Evolutionary conservation across 768 basidiomycete species (phyloP), one percentile per base, ranked within the genome.

Genomic region (Kwoniella europaea): DNA sequence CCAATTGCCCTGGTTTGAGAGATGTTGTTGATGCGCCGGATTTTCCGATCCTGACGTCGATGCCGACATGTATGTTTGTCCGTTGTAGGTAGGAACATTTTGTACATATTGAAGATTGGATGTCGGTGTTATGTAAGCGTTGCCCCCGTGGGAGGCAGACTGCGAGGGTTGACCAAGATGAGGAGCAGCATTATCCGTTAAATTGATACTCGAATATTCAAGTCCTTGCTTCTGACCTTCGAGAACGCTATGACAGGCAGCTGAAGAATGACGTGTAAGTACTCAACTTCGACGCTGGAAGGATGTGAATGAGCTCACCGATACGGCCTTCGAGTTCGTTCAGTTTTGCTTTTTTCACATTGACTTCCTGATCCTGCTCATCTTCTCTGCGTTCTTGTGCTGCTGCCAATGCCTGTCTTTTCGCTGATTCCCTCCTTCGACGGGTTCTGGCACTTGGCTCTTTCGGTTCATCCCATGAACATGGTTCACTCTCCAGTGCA

Each of bases 391-490:
- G 18, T 13, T 42, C 41, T 41, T 61, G n/a, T 20, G 57, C 58
- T 46, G 43, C 24, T 43, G 56, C 56, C 15, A 67, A 20, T 16
- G 68, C 65, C 44, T 52, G 42, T 35, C 65, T 67, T 60, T 54
- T 54, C n/a, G 65, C 57, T 16, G 57, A 56, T 43, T 63, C 73
- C 42, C 63, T 46, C 59, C 75, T 46, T 24, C 71, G 63, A n/a
- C 69, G 67, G 1, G 70, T 69, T 22, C 70, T 55, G 4, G 61
- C 72, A 46, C 63, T 65, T 1, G 69, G 61, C 29, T 74, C 73
- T 55, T 73, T 78, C 18, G 54, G 55, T 20, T 74, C 74, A 58
- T 80, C 79, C 79, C 79, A 80, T 18, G 76, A 76, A 68, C 79
- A 80, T 20, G 64, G 15, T 20, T 74, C 75, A 1, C n/a, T n/a